Evolutionary conservation across 2,329 filamentous ascomycete species (phyloP), one percentile per base, ranked within the genome.

Genomic region (Ophiocordyceps camponoti-saundersi): DNA sequence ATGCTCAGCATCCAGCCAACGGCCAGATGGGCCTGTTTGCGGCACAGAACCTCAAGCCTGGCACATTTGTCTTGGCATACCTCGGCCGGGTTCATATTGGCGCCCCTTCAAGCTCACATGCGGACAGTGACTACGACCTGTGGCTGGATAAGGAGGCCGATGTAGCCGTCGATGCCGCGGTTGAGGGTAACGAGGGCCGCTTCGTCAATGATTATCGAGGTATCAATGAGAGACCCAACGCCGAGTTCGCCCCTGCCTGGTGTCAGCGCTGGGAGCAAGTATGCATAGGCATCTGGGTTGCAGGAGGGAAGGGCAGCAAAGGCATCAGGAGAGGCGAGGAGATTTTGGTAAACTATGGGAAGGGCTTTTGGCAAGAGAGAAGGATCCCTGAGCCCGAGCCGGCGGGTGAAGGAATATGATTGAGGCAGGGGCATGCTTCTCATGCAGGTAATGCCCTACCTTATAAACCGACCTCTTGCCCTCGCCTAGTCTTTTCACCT

Each of bases 191-290:
- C 54, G 79, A 83, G 62, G 78, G 73, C 2, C 65, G 79, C 11
- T 82, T 80, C 53, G 69, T 81, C 43, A 83, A 83, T 55, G 79
- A 83, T 59, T 83, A 77, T 53, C 66, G 79, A 7, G 77, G 79
- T 3, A 67, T 82, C 2, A 63, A 63, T 13, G 64, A 61, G 44
- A 60, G 68, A 48, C 65, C 74, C 1, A 79, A 79, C 50, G 73
- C 74, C 7, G 75, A 79, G 62, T 81, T 80, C 53, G 65, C 64
- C 41, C 71, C 73, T 51, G 71, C 70, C 2, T 80, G 75, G 74
- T 74, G 77, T 58, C 59, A 60, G 52, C 58, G 66, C 22, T 67
- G 64, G 44, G 64, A 66, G 5, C 68, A 79, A 63, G 63, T 67
- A 44, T 72, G 69, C 16, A 78, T 80, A 63, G 74, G 69, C 0